Percentiles rank a stretch among this genome's conserved stretches.
Conservation (phyloP, 208 protist species). For the Leishmania aethiopica region DNA sequence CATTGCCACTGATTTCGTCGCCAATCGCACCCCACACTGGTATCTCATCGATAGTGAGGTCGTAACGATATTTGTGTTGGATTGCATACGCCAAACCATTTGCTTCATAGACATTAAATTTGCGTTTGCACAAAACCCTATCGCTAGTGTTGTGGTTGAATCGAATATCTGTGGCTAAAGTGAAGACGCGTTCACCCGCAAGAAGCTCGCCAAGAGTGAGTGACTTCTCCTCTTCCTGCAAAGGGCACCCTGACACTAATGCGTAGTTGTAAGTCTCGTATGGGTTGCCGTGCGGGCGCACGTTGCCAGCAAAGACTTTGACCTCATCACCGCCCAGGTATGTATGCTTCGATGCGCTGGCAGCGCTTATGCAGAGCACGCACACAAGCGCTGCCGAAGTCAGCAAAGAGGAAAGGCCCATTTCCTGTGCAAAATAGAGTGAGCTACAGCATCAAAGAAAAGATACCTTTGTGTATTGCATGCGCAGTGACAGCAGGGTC, state of each 20-base stretch:
- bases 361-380: background rate
- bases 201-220: constrained; percentile 85
- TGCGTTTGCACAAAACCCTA: constrained; percentile 46
- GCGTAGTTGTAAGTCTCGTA: constrained; percentile 96
- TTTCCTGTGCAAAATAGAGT: background rate
- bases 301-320: constrained; percentile 19
- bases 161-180: constrained; percentile 47
- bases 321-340: constrained; percentile 13
- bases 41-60: constrained; percentile 66
- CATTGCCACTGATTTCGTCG: background rate
- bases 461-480: background rate
- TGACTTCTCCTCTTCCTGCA: constrained; percentile 14
- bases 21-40: constrained; percentile 58
- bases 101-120: constrained; percentile 13
- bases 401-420: background rate
- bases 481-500: background rate
- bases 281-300: constrained; percentile 63
- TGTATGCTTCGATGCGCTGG: background rate
- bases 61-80: constrained; percentile 47
- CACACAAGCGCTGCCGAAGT: background rate
- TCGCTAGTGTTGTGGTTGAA: constrained; percentile 37
- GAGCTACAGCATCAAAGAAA: background rate
- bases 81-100: constrained; percentile 33
- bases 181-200: constrained; percentile 59
- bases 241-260: constrained; percentile 78